Base-by-base conservation (phyloP, 2,329 filamentous ascomycete species). In the Leptographium radiaticola region DNA sequence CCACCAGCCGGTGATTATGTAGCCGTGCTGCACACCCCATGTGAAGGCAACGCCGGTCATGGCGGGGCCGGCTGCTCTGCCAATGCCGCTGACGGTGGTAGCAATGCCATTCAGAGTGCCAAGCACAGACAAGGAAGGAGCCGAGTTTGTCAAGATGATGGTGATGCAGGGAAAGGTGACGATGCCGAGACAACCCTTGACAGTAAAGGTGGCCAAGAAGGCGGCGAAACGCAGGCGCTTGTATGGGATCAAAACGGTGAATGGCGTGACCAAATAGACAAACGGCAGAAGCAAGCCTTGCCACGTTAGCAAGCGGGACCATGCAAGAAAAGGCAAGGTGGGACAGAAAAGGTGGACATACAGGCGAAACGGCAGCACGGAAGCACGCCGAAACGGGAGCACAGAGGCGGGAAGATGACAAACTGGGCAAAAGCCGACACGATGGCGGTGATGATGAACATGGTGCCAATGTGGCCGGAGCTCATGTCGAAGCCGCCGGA, bases 31-130 rank as follows among this genome's bases (percentile, higher is more conserved):
- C 1, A 89, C 81, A 1, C 91, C 91, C 70, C 79, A 81, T 0
- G 81, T 85, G 63, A 95, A 96, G 0, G 83, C 73, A 1, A 75
- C 70, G 0, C 91, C 91, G 0, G 82, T 77, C 38, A 85, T 67
- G 0, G 87, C 86, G 0, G 93, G 91, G 0, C 93, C 93, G 0
- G 77, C 63, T 0, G 89, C 90, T 49, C 90, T 75, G 2, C 90
- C 91, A 6, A 96, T 67, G 0, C 87, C 89, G 59, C 83, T 85
- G 38, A 90, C 81, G 54, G 84, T 86, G 0, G 90, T 95, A 0
- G 89, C 90, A 57, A 95, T 82, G 3, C 91, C 93, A 63, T 97
- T 97, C 53, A 97, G 71, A 0, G 90, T 96, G 1, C 89, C 90
- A 6, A 97, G 76, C 11, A 95, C 79, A 45, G 77, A 73, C 16